Conservation (phyloP, 2,329 filamentous ascomycete species). For the Penicillium sp. region DNA sequence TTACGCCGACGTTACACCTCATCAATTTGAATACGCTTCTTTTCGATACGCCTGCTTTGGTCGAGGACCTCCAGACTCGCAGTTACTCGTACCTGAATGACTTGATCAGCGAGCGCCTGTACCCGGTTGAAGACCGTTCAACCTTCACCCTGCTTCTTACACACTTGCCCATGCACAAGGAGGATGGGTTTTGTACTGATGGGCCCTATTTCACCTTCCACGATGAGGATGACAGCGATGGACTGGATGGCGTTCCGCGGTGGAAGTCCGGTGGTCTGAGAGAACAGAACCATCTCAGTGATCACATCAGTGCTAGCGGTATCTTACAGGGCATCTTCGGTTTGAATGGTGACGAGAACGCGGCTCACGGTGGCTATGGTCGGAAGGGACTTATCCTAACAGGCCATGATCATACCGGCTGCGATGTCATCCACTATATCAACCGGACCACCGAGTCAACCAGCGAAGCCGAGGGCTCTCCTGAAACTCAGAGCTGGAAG, state of each 20-base stretch:
- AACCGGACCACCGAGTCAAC: slow-evolving; percentile 56
- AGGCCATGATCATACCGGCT: slow-evolving; percentile 94
- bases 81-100: slow-evolving; percentile 76
- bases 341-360: slow-evolving; percentile 67
- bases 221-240: slow-evolving; percentile 66
- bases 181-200: slow-evolving; percentile 81
- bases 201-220: slow-evolving; percentile 83
- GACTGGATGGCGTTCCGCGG: slow-evolving; percentile 50
- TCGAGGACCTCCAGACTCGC: slow-evolving; percentile 69
- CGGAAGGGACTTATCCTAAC: slow-evolving; percentile 81
- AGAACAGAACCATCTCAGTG: slow-evolving; percentile 90
- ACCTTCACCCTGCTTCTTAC: slow-evolving; percentile 85
- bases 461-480: slow-evolving; percentile 17
- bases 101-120: slow-evolving; percentile 62
- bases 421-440: slow-evolving; percentile 84
- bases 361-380: slow-evolving; percentile 67
- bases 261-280: slow-evolving; percentile 60
- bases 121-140: slow-evolving; percentile 66
- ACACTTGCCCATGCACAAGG: slow-evolving; percentile 89
- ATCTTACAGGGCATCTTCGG: slow-evolving; percentile 87
- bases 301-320: slow-evolving; percentile 68
- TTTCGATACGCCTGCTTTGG: slow-evolving; percentile 80
- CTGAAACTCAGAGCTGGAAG: slow-evolving; percentile 29
- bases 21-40: slow-evolving; percentile 92
- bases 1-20: slow-evolving; percentile 72